A percentile compares a stretch with the other conserved stretches of the same genome.
phyloP scores from a whole-genome alignment of 2,329 filamentous ascomycete genomes.

The Volutella citrinella region DNA sequence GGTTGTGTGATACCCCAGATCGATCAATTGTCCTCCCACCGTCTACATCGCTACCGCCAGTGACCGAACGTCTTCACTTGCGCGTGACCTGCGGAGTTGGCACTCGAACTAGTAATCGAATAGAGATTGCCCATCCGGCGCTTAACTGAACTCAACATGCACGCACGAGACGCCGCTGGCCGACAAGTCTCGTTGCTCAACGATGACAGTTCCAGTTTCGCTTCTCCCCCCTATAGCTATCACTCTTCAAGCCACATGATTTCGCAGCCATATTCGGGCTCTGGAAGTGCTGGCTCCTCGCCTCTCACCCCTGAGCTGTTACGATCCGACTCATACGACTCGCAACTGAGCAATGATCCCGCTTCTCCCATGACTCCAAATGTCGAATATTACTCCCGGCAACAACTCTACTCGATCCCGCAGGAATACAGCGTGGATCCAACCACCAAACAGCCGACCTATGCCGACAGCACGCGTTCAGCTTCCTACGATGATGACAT shows the following conservation, averaged over 20 bases:
- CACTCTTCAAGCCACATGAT: constrained; percentile 32
- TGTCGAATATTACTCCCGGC: constrained; percentile 39
- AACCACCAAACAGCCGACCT: constrained; percentile 39
- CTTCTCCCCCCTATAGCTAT: constrained; percentile 29
- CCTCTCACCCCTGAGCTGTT: constrained; percentile 55
- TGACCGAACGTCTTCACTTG: no score
- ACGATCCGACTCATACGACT: constrained; percentile 61
- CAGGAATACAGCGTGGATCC: constrained; percentile 31
- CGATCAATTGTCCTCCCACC: no score
- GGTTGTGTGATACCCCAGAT: no score
- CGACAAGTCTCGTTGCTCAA: constrained; percentile 59
- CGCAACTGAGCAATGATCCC: constrained; percentile 53
- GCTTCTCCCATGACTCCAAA: constrained; percentile 55
- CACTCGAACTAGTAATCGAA: no score
- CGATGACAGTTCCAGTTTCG: constrained; percentile 38
- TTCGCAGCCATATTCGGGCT: constrained; percentile 32
- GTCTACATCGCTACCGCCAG: no score
- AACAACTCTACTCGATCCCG: constrained; percentile 37
- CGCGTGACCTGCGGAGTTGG: no score
- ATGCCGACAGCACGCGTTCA: constrained; percentile 42
- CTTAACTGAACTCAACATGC: no score
- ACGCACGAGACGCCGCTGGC: constrained; percentile 54
- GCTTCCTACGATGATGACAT: constrained; percentile 51
- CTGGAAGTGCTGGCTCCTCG: constrained; percentile 42
- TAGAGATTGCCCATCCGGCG: no score